Evolutionary conservation across 2,329 filamentous ascomycete genomes (phyloP).

Genomic region (Pseudogymnoascus sp.): DNA sequence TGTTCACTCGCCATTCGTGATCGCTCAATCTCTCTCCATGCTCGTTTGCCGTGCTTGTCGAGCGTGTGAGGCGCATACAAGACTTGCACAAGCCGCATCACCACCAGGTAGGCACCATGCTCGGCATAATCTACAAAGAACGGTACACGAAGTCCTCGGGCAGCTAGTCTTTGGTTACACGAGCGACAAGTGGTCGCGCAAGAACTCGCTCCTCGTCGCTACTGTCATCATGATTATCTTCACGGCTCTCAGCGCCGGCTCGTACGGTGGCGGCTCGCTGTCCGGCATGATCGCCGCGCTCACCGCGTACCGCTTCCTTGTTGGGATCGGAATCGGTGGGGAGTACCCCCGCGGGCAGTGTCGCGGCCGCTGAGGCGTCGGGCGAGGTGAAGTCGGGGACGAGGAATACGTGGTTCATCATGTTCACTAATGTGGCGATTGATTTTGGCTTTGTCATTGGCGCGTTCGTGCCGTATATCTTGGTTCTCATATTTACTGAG

Average conservation of each 20-base stretch:
- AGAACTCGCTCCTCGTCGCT: slow-evolving; percentile 70
- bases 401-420: slow-evolving; percentile 83
- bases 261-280: slow-evolving; percentile 63
- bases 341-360: slow-evolving; percentile 79
- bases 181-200: slow-evolving; percentile 76
- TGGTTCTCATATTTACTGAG: slow-evolving; percentile 44
- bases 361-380: slow-evolving; percentile 75
- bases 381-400: slow-evolving; percentile 73
- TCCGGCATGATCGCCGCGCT: slow-evolving; percentile 69
- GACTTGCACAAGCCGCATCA: not conserved
- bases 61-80: not conserved
- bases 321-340: slow-evolving; percentile 70
- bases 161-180: slow-evolving; percentile 74
- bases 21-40: not conserved
- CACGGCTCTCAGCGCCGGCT: slow-evolving; percentile 67
- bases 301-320: slow-evolving; percentile 77
- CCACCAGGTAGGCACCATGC: slow-evolving; percentile 56
- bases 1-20: not conserved
- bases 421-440: slow-evolving; percentile 85
- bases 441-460: slow-evolving; percentile 77
- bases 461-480: slow-evolving; percentile 64
- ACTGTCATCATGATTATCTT: slow-evolving; percentile 81
- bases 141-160: slow-evolving; percentile 62
- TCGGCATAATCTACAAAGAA: slow-evolving; percentile 57
- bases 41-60: not conserved